These are phyloP conservation scores for Ascochyta rabiei DNA, from an alignment of 2,329 filamentous ascomycete species.

Conservation along the genomic window DNA sequence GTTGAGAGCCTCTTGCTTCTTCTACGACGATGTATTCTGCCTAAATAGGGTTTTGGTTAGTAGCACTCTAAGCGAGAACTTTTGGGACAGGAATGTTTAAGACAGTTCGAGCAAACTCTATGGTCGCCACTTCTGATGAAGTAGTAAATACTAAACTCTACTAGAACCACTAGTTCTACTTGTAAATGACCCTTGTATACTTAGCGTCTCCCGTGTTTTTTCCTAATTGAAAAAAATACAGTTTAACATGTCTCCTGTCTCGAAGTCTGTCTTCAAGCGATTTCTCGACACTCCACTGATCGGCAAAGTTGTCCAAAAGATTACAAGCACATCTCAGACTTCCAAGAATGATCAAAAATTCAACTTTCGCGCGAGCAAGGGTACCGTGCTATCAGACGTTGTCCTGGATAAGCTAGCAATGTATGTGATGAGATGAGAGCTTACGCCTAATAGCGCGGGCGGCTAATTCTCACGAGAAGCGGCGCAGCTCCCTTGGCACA, in stretches of 20 bases:
- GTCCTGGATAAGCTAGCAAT: no score
- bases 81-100: constrained; percentile 31
- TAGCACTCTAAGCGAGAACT: constrained; percentile 33
- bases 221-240: not conserved
- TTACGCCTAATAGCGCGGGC: no score
- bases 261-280: not conserved
- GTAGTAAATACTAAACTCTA: constrained; percentile 18
- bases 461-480: no score
- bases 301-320: constrained; percentile 1
- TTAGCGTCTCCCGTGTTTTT: no score
- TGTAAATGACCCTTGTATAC: no score
- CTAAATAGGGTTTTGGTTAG: constrained; percentile 30
- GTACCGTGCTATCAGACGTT: not conserved
- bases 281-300: not conserved
- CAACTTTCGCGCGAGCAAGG: constrained; percentile 11
- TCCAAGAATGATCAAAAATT: constrained; percentile 9
- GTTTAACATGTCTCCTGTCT: not conserved
- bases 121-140: constrained; percentile 19
- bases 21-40: constrained; percentile 43
- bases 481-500: no score
- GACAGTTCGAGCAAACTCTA: constrained; percentile 20
- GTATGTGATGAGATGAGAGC: no score
- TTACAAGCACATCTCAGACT: constrained; percentile 3
- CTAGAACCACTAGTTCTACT: no score
- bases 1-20: constrained; percentile 31